A percentile compares a stretch with the other conserved stretches of the same genome.
phyloP scores from a whole-genome alignment of 2,329 filamentous ascomycete genomes.

The Fusarium xylarioides region DNA sequence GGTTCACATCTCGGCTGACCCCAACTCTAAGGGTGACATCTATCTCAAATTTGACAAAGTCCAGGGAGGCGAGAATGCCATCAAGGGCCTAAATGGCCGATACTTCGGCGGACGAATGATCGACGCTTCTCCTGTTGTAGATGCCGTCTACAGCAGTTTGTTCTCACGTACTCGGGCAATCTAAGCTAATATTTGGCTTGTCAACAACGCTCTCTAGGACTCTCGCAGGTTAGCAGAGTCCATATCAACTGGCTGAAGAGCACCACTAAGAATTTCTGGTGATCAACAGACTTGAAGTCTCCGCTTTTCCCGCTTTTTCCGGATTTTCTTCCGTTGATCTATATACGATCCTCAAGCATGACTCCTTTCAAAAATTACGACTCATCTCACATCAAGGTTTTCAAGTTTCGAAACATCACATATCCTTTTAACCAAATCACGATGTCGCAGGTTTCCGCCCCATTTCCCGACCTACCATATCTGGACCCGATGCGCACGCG shows the following conservation, averaged over 20 bases:
- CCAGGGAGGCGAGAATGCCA: constrained; percentile 94
- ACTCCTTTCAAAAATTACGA: constrained; percentile 16
- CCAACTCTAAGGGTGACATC: constrained; percentile 93
- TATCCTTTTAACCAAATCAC: constrained; percentile 41
- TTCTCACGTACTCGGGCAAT: constrained; percentile 88
- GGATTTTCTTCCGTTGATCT: constrained; percentile 14
- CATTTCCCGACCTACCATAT: constrained; percentile 19
- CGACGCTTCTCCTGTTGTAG: constrained; percentile 93
- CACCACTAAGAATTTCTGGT: constrained; percentile 42
- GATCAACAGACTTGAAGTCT: constrained; percentile 44
- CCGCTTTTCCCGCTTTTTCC: constrained; percentile 31
- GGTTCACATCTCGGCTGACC: constrained; percentile 94
- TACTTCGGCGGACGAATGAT: constrained; percentile 95
- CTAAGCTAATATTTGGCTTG: constrained; percentile 67
- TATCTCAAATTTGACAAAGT: constrained; percentile 99
- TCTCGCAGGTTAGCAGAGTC: constrained; percentile 50
- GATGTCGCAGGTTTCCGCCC: constrained; percentile 41
- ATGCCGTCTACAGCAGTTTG: constrained; percentile 97
- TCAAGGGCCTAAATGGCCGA: constrained; percentile 95
- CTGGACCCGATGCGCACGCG: constrained; percentile 20
- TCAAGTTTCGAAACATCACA: constrained; percentile 22
- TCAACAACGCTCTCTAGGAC: constrained; percentile 60
- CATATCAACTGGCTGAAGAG: constrained; percentile 37
- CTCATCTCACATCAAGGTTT: constrained; percentile 36
- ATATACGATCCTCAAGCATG: constrained; percentile 6